Percentiles rank a stretch among this genome's conserved stretches.
Conservation (phyloP, 805 yeast species). For the Debaryomyces hansenii region DNA sequence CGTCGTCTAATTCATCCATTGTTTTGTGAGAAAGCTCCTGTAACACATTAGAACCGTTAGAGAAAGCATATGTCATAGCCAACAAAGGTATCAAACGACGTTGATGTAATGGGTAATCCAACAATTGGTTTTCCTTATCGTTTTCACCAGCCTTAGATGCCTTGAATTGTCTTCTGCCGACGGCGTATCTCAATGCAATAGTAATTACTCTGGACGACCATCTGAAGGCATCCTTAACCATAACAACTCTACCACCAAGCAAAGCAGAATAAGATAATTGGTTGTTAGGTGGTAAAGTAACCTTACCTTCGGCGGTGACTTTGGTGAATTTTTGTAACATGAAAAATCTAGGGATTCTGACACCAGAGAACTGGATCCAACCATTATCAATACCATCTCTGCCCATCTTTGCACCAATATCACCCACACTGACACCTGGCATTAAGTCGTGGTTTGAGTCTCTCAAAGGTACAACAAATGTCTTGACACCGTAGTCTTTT, state of each 20-base stretch:
- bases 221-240: constrained; percentile 81
- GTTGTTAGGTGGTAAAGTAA: constrained; percentile 74
- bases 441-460: constrained; percentile 65
- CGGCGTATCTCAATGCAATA: constrained; percentile 82
- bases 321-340: constrained; percentile 76
- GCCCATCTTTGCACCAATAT: constrained; percentile 92
- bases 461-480: constrained; percentile 86
- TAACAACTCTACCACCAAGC: constrained; percentile 80
- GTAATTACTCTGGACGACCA: constrained; percentile 75
- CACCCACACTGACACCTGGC: constrained; percentile 82
- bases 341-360: constrained; percentile 74
- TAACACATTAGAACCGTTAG: constrained; percentile 65
- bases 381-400: constrained; percentile 93
- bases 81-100: constrained; percentile 77
- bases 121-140: constrained; percentile 59
- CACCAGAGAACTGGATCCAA: constrained; percentile 85
- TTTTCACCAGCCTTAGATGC: constrained; percentile 38
- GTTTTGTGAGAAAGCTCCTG: constrained; percentile 51
- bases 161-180: constrained; percentile 79
- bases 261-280: constrained; percentile 85
- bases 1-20: constrained; percentile 52
- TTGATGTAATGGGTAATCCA: constrained; percentile 85
- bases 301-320: constrained; percentile 64
- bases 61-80: constrained; percentile 71
- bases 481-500: constrained; percentile 84